Conservation (phyloP, 441 rosid genomes). For the Omphalea diandra region DNA sequence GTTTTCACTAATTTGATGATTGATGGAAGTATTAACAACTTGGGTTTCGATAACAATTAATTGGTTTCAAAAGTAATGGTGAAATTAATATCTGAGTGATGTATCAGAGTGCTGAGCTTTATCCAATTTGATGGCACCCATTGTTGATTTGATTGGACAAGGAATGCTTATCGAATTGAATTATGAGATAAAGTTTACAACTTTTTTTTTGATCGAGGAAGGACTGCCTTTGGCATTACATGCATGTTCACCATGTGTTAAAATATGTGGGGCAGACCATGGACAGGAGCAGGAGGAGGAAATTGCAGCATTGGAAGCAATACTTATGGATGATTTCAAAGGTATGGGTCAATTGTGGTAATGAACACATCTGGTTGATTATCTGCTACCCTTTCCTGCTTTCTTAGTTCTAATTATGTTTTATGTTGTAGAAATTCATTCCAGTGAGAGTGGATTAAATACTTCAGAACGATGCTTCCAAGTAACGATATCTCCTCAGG, state of each 20-base stretch:
- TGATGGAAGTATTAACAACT: background rate
- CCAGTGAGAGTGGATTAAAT: constrained; percentile 85
- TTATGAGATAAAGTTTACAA: background rate
- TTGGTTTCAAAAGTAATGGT: background rate
- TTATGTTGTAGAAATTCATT: constrained; percentile 65
- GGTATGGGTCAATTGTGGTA: constrained; percentile 35
- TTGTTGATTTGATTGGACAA: constrained; percentile 1
- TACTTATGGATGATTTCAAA: constrained; percentile 94
- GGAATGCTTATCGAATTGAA: background rate
- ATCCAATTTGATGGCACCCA: background rate
- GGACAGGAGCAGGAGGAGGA: constrained; percentile 93
- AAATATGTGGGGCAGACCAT: constrained; percentile 72
- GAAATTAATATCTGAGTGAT: constrained; percentile 1
- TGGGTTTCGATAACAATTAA: background rate
- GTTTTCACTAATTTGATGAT: constrained; percentile 7
- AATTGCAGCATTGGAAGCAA: constrained; percentile 93
- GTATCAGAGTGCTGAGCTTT: background rate
- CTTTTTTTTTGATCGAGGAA: background rate
- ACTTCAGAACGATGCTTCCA: constrained; percentile 85
- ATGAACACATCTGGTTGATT: constrained; percentile 6
- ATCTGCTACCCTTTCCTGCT: constrained; percentile 16
- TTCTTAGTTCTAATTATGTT: background rate
- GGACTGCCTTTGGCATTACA: background rate
- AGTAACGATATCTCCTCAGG: constrained; percentile 77
- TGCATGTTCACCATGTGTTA: background rate